Percentiles rank a stretch among this genome's conserved stretches.
Conservation (phyloP, 2,329 filamentous ascomycete species). For the Chlorencoelia australis region DNA sequence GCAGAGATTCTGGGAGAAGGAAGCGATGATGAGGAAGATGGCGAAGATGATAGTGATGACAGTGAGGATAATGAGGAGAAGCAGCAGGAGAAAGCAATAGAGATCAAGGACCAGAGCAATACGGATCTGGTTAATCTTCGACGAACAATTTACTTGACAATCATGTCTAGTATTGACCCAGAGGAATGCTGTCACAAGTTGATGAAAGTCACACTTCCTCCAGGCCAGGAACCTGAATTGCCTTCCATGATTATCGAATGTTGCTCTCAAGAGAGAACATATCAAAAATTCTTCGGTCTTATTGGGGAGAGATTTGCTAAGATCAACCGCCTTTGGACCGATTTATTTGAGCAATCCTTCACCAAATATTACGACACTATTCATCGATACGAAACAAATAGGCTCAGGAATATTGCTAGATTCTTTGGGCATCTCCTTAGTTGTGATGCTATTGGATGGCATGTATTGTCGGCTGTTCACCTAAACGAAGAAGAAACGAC, state of each 20-base stretch:
- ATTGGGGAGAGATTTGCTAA: constrained; percentile 94
- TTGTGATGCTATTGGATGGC: constrained; percentile 85
- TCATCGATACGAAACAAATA: constrained; percentile 92
- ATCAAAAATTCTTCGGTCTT: constrained; percentile 92
- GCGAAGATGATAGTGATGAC: constrained; percentile 54
- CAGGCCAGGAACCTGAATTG: constrained; percentile 78
- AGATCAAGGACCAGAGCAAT: constrained; percentile 97
- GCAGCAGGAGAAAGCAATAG: constrained; percentile 70
- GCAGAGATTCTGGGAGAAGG: constrained; percentile 89
- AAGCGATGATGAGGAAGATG: constrained; percentile 70
- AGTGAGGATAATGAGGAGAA: constrained; percentile 64
- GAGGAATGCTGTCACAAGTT: constrained; percentile 97
- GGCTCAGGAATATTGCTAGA: constrained; percentile 85
- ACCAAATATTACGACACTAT: constrained; percentile 94
- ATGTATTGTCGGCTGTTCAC: constrained; percentile 73
- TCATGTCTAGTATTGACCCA: constrained; percentile 92
- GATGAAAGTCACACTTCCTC: constrained; percentile 83
- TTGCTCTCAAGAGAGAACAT: constrained; percentile 92
- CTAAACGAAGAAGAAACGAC: constrained; percentile 97
- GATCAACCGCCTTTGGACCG: constrained; percentile 88
- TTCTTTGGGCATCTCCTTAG: constrained; percentile 90
- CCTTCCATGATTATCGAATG: constrained; percentile 97
- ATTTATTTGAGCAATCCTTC: constrained; percentile 85
- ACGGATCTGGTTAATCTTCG: constrained; percentile 89
- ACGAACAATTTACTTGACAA: constrained; percentile 91